Base-by-base conservation (phyloP, 768 basidiomycete species). In the Rhodosporidiobolus sp. region DNA sequence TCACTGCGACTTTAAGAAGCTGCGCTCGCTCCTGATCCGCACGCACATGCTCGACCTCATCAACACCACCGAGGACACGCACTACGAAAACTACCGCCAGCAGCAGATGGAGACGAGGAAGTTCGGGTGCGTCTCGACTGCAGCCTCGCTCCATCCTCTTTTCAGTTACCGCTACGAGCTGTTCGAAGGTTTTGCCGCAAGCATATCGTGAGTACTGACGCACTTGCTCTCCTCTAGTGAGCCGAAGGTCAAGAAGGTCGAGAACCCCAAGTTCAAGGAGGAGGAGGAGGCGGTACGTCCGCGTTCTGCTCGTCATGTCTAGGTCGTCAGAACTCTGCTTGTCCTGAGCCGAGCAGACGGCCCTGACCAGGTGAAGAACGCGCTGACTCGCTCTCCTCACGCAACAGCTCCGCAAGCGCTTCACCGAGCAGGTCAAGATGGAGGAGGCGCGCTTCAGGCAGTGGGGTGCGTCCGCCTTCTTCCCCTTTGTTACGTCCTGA, bases 61-160 rank as follows among this genome's bases (percentile, higher is more conserved):
- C 82, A 89, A 90, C 43, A 94, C 93, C 1, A 94, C 92, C 20
- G 95, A 98, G 82, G 96, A 99, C 77, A 84, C 85, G 32, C 95
- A 98, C 82, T 99, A 98, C 81, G 96, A 99, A 85, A 90, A 91
- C 81, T 99, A 99, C 86, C 87, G 96, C 72, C 92, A 95, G 79
- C 87, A 92, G 77, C 96, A 98, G 84, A 98, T 99, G 96, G 96
- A 99, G 86, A 97, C 96, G 14, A 90, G 96, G 83, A 98, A 98
- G 83, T 95, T 94, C 76, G 96, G 73, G 94, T 77, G 26, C 24
- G 34, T 52, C 19, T n/a, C n/a, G n/a, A n/a, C n/a, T n/a, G n/a
- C 3, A 43, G 26, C n/a, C 56, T 52, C 4, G 24, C 8, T 35
- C 30, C 20, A 14, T 7, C 30, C 49, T 24, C 57, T 35, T n/a